A percentile compares a stretch with the other conserved stretches of the same genome.
These are phyloP conservation scores for Penicilliopsis zonata DNA, from an alignment of 495 filamentous ascomycete species.

Conservation along the genomic window DNA sequence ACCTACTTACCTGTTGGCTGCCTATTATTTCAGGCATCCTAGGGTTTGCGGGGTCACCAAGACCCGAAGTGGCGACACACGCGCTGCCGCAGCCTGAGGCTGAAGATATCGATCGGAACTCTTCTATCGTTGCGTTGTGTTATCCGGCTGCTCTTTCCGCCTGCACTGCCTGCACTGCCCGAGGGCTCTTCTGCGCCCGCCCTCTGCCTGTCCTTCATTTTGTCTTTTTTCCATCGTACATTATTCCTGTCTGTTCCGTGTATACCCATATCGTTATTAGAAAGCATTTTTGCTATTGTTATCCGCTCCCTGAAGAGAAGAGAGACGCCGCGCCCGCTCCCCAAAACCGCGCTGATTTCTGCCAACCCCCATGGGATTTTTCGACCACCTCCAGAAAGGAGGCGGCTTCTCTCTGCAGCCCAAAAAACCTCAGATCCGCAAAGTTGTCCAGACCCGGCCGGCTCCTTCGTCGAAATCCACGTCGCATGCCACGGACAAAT, in stretches of 20 bases:
- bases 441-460: slow-evolving; percentile 30
- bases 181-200: background rate
- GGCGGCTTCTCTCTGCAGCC: slow-evolving; percentile 36
- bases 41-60: background rate
- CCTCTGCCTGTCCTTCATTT: slow-evolving; percentile 8
- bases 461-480: slow-evolving; percentile 19
- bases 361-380: slow-evolving; percentile 37
- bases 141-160: background rate
- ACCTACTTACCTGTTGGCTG: no score
- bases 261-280: no score
- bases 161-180: background rate
- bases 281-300: no score
- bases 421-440: slow-evolving; percentile 37
- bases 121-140: background rate
- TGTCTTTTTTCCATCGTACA: slow-evolving; percentile 7
- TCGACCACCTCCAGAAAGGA: slow-evolving; percentile 44
- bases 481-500: slow-evolving; percentile 10
- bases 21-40: no score
- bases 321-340: no score
- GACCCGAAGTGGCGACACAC: background rate
- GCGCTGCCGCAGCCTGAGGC: background rate
- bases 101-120: background rate
- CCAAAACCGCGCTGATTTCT: no score
- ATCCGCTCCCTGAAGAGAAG: no score
- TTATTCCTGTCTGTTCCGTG: slow-evolving; percentile 8